Conservation (phyloP, 2,329 filamentous ascomycete genomes). For the Penicillium sclerotiorum region DNA sequence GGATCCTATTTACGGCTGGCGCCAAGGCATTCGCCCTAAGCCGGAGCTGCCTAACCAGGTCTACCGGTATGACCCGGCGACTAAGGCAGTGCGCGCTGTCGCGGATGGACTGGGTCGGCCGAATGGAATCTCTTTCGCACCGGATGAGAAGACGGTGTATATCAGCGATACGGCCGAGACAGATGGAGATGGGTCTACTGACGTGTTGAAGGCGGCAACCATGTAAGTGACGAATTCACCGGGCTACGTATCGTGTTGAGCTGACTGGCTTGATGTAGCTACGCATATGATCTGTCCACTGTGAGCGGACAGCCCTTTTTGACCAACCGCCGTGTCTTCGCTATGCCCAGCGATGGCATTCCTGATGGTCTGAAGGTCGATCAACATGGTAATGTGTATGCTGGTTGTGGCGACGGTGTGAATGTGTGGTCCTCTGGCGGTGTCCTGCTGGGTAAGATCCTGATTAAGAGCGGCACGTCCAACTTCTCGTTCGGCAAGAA, state of each 20-base stretch:
- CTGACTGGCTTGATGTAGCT: too few relatives aligned
- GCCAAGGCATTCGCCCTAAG: slow-evolving; percentile 36
- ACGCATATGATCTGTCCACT: slow-evolving; percentile 53
- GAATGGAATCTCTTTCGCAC: slow-evolving; percentile 47
- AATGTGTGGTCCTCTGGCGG: slow-evolving; percentile 57
- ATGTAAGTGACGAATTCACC: too few relatives aligned
- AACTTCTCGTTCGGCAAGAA: slow-evolving; percentile 55
- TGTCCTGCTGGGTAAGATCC: slow-evolving; percentile 59
- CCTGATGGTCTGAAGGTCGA: slow-evolving; percentile 56
- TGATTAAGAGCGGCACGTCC: slow-evolving; percentile 50
- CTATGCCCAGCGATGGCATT: slow-evolving; percentile 51
- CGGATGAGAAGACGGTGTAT: slow-evolving; percentile 43
- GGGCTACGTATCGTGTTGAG: too few relatives aligned
- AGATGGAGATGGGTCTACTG: slow-evolving; percentile 24
- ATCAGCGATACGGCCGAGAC: slow-evolving; percentile 44
- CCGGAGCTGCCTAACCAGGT: slow-evolving; percentile 41
- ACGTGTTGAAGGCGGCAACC: slow-evolving; percentile 22
- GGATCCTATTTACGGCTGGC: slow-evolving; percentile 42
- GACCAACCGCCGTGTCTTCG: slow-evolving; percentile 56
- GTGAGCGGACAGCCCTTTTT: slow-evolving; percentile 46
- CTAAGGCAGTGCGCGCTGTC: slow-evolving; percentile 39
- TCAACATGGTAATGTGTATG: slow-evolving; percentile 58
- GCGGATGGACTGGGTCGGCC: slow-evolving; percentile 43
- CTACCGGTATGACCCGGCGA: slow-evolving; percentile 45
- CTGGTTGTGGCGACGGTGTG: slow-evolving; percentile 58